Evolutionary conservation across 495 filamentous ascomycete genomes (phyloP), one percentile per base, ranked within the genome.

Genomic region (Sabuloglossum arenarium): DNA sequence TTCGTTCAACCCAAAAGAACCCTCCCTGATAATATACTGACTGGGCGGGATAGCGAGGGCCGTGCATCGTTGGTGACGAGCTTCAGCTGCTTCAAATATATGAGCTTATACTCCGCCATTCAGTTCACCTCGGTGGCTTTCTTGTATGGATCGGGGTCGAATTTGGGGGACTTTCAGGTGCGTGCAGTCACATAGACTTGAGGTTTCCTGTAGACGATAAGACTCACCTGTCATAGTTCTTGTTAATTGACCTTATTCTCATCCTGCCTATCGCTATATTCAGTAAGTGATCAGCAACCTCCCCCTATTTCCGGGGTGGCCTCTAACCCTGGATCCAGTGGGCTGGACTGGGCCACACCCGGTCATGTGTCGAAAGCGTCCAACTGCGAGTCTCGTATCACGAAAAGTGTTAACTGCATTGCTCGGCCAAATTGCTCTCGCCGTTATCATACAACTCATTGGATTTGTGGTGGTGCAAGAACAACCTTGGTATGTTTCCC

Each of bases 51-150:
- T 58, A 85, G 85, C 27, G 93, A 99, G 73, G 93, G 93, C 4
- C 81, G 93, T 58, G 90, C 90, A 46, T 84, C 93, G 49, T 74
- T 99, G 19, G 89, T 96, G 6, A 99, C 93, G 28, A 96, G 89
- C 65, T 99, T 99, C 70, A 94, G 86, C 69, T 99, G 93, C 71
- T 99, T 99, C 72, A 99, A 99, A 68, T 99, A 88, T 67, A 99
- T 99, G 93, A 94, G 87, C 63, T 70, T 99, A 58, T 99, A 99
- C 69, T 96, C 90, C 4, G 91, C 91, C 6, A 99, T 99, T 54
- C 93, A 99, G 68, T 99, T 99, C 72, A 93, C 87, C n/a, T 84
- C 88, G 1, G 93, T 99, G 65, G 95, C 86, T 78, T 94, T 99
- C 64, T 73, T 99, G 25, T 99, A 99, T 67, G 85, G 87, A 6